phyloP scores from a whole-genome alignment of 2,329 filamentous ascomycete genomes.

The Camillea tinctor region DNA sequence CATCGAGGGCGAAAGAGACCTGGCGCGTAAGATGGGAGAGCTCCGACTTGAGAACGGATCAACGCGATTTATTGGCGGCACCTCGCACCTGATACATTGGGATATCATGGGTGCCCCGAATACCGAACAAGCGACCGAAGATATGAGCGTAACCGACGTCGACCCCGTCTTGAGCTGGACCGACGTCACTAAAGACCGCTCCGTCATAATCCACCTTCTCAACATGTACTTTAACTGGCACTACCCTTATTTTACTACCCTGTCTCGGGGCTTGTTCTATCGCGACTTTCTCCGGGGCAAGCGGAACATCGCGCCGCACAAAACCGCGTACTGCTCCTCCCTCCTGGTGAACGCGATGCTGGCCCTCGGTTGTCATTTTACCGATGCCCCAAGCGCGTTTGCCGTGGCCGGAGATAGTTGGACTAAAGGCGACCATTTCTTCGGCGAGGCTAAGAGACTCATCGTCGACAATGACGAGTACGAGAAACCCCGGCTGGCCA shows the following conservation, averaged over 20 bases:
- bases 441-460: conserved; percentile 85
- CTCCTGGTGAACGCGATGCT: conserved; percentile 92
- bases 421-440: conserved; percentile 94
- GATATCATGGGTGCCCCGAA: conserved; percentile 46
- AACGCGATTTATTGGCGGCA: conserved; percentile 89
- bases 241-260: conserved; percentile 90
- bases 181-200: conserved; percentile 73
- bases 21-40: conserved; percentile 92
- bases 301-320: conserved; percentile 48
- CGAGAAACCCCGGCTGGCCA: conserved; percentile 82
- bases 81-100: conserved; percentile 86
- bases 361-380: conserved; percentile 91
- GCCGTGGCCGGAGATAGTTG: conserved; percentile 70
- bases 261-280: conserved; percentile 84
- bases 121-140: conserved; percentile 43
- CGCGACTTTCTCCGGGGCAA: conserved; percentile 77
- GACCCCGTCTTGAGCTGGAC: conserved; percentile 86
- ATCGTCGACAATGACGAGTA: conserved; percentile 92
- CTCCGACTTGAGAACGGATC: conserved; percentile 83
- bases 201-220: conserved; percentile 80
- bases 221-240: conserved; percentile 99
- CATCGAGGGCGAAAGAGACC: conserved; percentile 67
- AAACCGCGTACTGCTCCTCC: conserved; percentile 79
- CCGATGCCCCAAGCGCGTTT: conserved; percentile 69
- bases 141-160: conserved; percentile 52